Base-by-base conservation (phyloP, 306 rosid genomes). In the Parietaria judaica region DNA sequence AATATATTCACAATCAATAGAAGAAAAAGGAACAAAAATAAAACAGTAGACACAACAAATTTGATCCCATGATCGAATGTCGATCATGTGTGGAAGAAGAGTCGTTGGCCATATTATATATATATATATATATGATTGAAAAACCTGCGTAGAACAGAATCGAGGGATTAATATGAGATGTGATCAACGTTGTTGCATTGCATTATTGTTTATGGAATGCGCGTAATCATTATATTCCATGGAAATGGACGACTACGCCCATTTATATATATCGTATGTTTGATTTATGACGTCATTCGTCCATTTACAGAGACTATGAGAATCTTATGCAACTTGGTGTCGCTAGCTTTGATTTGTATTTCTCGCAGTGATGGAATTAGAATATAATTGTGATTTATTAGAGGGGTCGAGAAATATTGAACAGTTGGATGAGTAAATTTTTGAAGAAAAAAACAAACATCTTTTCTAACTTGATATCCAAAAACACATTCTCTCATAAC, bases 151-250 rank as follows among this genome's bases (percentile, higher is more conserved):
- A 3, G 23, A 16, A 53, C 6, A 55, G 16, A 35, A 55, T 17
- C 54, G 37, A 45, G 31, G 66, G 51, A 73, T 46, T 71, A 41
- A 49, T 6, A n/a, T 14, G 31, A 8, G 53, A 47, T 68, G 31
- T 67, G 54, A 55, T 43, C 41, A 41, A 41, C 45, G 45, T 41
- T 41, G 45, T 41, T 41, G 45, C 45, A 8, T 41, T 41, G 45
- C 45, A 1, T 6, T 39, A 36, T 59, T 14, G 34, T 0, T 41
- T 9, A 2, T 4, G 64, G 39, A 43, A 58, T 73, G 78, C 67
- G 16, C 8, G 7, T 35, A 65, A 82, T 79, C 60, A 82, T 79
- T 47, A 59, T 54, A 65, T 68, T 12, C 41, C 46, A 68, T 72
- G 56, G 66, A 62, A 63, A 49, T 38, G 16, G 47, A 17, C 39